These are phyloP conservation scores for Colletotrichum abscissum DNA, from an alignment of 2,329 filamentous ascomycete species.

Conservation along the genomic window DNA sequence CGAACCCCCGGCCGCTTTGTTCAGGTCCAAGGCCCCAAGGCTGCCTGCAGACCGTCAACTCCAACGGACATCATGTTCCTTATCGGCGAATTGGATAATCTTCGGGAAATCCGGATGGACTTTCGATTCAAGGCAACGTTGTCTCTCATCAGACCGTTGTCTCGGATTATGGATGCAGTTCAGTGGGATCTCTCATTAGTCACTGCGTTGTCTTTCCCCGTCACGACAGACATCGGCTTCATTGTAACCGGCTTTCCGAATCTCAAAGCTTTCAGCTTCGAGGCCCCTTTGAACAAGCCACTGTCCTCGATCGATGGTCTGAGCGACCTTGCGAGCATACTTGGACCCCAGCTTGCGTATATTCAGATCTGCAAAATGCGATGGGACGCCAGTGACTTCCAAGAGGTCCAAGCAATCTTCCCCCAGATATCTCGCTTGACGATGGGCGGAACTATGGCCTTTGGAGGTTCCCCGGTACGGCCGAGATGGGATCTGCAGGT, in stretches of 20 bases:
- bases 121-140: not conserved
- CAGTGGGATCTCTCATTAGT: not conserved
- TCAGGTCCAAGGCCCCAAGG: not conserved
- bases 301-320: not conserved
- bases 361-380: not conserved
- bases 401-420: not conserved
- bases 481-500: not conserved
- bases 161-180: not conserved
- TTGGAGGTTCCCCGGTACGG: not conserved
- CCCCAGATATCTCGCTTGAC: not conserved
- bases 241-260: not conserved
- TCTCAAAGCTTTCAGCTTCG: not conserved
- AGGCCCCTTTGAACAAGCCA: not conserved
- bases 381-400: not conserved
- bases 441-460: not conserved
- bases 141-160: not conserved
- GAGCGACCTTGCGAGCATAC: not conserved
- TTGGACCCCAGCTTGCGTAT: not conserved
- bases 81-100: not conserved
- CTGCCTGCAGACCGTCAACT: not conserved
- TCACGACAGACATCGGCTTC: not conserved
- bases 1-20: not conserved
- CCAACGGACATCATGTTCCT: not conserved
- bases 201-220: not conserved
- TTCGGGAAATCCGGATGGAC: not conserved